Base-by-base conservation (phyloP, 352 stramenopile species). In the Pythium phragmiticola region DNA sequence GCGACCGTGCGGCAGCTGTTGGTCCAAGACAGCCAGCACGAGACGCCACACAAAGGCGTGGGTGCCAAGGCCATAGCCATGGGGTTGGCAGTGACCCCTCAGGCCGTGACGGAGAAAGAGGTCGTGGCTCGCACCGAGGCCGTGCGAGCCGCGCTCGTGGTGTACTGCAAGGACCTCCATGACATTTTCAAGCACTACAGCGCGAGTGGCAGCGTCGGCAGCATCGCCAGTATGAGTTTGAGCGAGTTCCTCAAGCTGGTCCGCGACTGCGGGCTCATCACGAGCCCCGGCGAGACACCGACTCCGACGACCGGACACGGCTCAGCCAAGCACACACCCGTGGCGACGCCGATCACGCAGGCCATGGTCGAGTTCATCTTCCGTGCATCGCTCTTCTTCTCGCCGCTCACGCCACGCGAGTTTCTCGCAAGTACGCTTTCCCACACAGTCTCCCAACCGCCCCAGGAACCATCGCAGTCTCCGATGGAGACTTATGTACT, bases 141-240 rank as follows among this genome's bases (percentile, higher is more conserved):
- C 6, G 66, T 94, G 34, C 79, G 78, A 7, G 77, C 72, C 8
- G 70, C 78, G 30, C 65, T 94, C 8, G 30, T 73, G 9, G 56
- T 82, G 11, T 89, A 90, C 71, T 86, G 76, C 75, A 89, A 86
- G 51, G 84, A 94, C 54, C 68, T 92, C 26, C 78, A 80, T 69
- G 84, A 90, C 28, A 94, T 92, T 47, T 94, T 92, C 71, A 89
- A 88, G 54, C 80, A 94, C 64, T 94, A 94, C 60, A 90, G 84
- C 58, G 82, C 82, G 30, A 91, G 76, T 36, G 72, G 75, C 12
- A 78, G 83, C 0, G 74, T 69, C 9, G 84, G 84, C 3, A 90
- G 80, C 60, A 84, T 90, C 21, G 77, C 78, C 11, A 81, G 76
- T 9, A 84, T 94, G 69, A 94, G 84, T 52, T 69, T 89, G 19